Conservation (phyloP, 2,329 filamentous ascomycete species). For the Neofusicoccum sp. region DNA sequence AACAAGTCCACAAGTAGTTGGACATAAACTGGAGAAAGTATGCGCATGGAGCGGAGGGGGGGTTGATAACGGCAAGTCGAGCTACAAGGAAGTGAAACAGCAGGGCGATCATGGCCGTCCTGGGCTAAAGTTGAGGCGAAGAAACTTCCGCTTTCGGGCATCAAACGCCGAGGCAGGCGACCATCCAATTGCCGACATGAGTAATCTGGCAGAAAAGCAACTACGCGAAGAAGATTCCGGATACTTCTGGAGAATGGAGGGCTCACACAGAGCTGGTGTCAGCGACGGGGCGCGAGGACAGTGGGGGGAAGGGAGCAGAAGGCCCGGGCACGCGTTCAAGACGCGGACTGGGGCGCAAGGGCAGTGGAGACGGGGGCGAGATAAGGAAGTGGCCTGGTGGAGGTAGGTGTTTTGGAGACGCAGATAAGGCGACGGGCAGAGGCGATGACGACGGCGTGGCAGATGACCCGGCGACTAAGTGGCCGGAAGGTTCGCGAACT, state of each 20-base stretch:
- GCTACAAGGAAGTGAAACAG: background rate
- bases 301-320: no score
- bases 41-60: background rate
- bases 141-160: background rate
- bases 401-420: background rate
- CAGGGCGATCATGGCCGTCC: background rate
- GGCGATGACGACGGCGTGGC: background rate
- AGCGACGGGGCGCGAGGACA: background rate
- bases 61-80: conserved; percentile 2
- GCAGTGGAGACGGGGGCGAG: background rate
- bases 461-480: background rate
- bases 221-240: no score
- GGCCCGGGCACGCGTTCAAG: no score
- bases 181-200: background rate
- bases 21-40: background rate
- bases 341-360: no score
- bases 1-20: background rate
- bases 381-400: background rate
- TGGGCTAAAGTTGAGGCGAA: background rate
- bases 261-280: background rate
- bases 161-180: background rate
- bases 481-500: background rate
- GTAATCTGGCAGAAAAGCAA: background rate
- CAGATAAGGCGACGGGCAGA: background rate
- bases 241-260: background rate